These are phyloP conservation scores for Scedosporium apiospermum DNA, from an alignment of 2,329 filamentous ascomycete genomes.

Conservation along the genomic window DNA sequence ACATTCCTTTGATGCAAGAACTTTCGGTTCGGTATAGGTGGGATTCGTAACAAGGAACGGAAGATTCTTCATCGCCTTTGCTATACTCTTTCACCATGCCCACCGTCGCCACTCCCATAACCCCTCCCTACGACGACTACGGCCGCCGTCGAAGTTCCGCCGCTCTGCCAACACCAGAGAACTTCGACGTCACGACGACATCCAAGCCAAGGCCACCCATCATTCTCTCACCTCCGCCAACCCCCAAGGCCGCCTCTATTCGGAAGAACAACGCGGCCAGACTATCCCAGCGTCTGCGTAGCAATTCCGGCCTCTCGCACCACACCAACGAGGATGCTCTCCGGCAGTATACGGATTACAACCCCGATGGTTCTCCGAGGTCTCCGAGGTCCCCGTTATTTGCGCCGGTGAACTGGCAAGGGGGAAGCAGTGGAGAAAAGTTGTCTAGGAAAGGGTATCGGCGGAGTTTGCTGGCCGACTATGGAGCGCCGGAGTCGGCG, in stretches of 20 bases:
- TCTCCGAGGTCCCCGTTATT: slow-evolving; percentile 13
- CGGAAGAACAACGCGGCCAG: not conserved
- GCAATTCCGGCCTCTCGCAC: slow-evolving; percentile 35
- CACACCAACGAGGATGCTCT: slow-evolving; percentile 33
- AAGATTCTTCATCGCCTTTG: not conserved
- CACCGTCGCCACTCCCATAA: not conserved
- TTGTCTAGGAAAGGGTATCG: slow-evolving; percentile 8
- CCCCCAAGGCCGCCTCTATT: not conserved
- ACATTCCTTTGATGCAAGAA: not conserved
- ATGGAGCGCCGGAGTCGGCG: slow-evolving; percentile 3
- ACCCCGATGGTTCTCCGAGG: slow-evolving; percentile 25
- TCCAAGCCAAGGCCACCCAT: not conserved
- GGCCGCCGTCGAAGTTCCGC: not conserved
- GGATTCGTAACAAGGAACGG: too few species aligned
- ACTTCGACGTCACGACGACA: not conserved
- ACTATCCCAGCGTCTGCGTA: slow-evolving; percentile 21
- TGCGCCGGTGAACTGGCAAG: slow-evolving; percentile 3
- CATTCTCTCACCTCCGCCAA: not conserved
- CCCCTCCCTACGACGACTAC: not conserved
- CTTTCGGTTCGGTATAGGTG: not conserved
- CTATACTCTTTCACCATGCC: not conserved
- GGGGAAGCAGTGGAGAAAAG: not conserved
- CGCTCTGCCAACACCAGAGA: not conserved
- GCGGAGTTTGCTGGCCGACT: slow-evolving; percentile 7
- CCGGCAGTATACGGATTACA: slow-evolving; percentile 37